Evolutionary conservation across 202 grass and related monocot genomes (phyloP).

Genomic region (Panicum virgatum): DNA sequence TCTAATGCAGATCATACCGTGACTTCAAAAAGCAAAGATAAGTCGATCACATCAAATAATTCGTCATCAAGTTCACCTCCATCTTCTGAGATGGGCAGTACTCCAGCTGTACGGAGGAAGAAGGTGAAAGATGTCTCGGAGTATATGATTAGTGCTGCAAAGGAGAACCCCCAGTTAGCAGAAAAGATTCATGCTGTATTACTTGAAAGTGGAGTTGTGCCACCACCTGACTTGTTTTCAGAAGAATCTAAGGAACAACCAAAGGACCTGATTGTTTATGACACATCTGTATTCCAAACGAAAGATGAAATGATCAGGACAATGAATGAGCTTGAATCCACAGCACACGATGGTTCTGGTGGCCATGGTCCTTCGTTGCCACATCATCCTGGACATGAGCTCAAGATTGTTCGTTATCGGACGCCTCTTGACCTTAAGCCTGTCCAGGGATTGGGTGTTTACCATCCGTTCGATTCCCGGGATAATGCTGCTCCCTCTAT

Average conservation of each 20-base stretch:
- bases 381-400: constrained; percentile 48
- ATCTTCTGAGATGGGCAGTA: constrained; percentile 45
- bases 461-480: constrained; percentile 36
- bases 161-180: constrained; percentile 94
- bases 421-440: constrained; percentile 55
- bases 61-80: constrained; percentile 57
- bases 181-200: constrained; percentile 94
- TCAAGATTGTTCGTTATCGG: constrained; percentile 45
- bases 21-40: constrained; percentile 51
- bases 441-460: constrained; percentile 54
- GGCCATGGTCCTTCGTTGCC: constrained; percentile 55
- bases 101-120: constrained; percentile 63
- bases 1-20: constrained; percentile 37
- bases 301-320: constrained; percentile 61
- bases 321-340: constrained; percentile 58
- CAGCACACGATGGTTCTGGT: constrained; percentile 32
- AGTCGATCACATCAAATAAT: constrained; percentile 40
- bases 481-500: constrained; percentile 26
- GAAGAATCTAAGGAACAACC: constrained; percentile 70
- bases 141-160: constrained; percentile 99
- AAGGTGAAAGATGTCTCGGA: constrained; percentile 98
- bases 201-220: constrained; percentile 91
- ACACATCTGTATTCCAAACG: constrained; percentile 57
- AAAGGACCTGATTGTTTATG: constrained; percentile 60
- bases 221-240: constrained; percentile 90